Evolutionary conservation across 2,329 filamentous ascomycete genomes (phyloP).

Genomic region (Verticillium nonalfalfae): DNA sequence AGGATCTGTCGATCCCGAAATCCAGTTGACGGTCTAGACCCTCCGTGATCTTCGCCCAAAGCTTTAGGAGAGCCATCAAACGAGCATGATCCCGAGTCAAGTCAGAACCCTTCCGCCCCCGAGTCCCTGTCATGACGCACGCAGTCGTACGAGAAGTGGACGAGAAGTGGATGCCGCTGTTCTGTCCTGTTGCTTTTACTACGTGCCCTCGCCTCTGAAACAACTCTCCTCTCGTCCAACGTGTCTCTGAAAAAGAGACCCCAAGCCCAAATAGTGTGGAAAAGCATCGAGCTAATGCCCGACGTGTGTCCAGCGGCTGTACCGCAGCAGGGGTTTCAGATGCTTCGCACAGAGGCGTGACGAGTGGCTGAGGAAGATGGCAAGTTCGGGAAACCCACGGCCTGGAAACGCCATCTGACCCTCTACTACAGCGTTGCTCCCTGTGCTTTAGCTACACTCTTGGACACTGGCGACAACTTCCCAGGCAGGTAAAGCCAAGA

Average conservation of each 20-base stretch:
- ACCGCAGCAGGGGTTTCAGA: slow-evolving; percentile 11
- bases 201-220: neutral
- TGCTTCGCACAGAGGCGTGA: slow-evolving; percentile 3
- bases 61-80: neutral
- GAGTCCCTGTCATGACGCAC: neutral
- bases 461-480: slow-evolving; percentile 1
- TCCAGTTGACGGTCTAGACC: neutral
- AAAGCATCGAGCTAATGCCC: neutral
- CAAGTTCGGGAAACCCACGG: slow-evolving; percentile 1
- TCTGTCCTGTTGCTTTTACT: neutral
- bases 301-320: neutral
- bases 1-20: neutral
- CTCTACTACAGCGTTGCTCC: neutral
- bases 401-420: slow-evolving; percentile 1
- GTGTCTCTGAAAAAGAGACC: neutral
- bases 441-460: neutral
- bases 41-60: neutral
- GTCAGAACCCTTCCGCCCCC: neutral
- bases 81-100: neutral
- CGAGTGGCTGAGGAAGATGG: slow-evolving; percentile 5
- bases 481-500: slow-evolving; percentile 5
- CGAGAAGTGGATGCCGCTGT: neutral
- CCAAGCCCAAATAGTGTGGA: neutral
- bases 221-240: neutral
- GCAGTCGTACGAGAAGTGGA: neutral